Conservation (phyloP, 2,329 filamentous ascomycete genomes). For the Sporothrix dimorphospora region DNA sequence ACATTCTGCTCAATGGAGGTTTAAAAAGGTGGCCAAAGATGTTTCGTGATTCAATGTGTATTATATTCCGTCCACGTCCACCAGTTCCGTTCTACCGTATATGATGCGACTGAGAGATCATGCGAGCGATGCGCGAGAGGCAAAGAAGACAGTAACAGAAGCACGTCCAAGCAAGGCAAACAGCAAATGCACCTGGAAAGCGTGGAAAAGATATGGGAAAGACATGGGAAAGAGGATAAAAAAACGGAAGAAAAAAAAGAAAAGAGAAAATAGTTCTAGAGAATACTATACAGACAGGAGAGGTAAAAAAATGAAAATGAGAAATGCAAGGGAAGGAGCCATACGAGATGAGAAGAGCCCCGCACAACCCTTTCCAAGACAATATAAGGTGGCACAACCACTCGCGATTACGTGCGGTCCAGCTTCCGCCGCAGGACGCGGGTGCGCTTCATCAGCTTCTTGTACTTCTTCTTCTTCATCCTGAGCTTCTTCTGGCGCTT, state of each 20-base stretch:
- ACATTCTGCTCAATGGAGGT: too few relatives aligned
- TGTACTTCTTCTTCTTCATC: constrained; percentile 99
- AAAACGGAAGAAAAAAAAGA: background rate
- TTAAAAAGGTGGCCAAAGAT: background rate
- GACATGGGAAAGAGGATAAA: background rate
- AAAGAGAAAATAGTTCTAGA: background rate
- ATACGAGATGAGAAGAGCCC: too few relatives aligned
- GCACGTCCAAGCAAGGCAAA: constrained; percentile 10
- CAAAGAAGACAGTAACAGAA: background rate
- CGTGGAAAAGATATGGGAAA: background rate
- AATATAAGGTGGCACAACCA: background rate
- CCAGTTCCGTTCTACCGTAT: constrained; percentile 8
- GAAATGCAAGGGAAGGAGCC: background rate
- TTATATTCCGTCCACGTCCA: background rate
- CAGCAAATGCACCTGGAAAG: background rate
- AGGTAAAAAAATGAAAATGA: background rate
- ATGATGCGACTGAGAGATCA: background rate
- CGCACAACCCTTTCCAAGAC: background rate
- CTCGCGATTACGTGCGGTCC: constrained; percentile 32
- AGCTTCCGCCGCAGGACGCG: constrained; percentile 85
- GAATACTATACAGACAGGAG: constrained; percentile 16
- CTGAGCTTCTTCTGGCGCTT: constrained; percentile 90
- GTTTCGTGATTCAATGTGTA: constrained; percentile 6
- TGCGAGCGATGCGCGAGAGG: constrained; percentile 11
- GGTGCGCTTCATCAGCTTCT: constrained; percentile 96